These are phyloP conservation scores for Alternaria rosae DNA, from an alignment of 2,329 filamentous ascomycete species.

Conservation along the genomic window DNA sequence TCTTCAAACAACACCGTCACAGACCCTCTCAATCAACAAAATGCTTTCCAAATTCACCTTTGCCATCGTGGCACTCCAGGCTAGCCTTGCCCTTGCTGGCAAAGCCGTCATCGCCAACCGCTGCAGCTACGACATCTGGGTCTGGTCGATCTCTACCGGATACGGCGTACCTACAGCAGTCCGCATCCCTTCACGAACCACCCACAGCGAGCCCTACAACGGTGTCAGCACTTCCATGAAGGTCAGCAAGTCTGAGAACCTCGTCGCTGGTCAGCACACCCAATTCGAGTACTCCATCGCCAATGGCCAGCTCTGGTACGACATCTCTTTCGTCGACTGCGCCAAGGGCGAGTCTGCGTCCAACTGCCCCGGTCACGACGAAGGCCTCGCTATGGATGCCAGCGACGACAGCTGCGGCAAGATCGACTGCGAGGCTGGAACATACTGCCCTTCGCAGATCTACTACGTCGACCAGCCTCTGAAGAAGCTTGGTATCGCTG, in stretches of 20 bases:
- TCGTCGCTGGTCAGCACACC: constrained; percentile 29
- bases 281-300: constrained; percentile 39
- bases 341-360: constrained; percentile 28
- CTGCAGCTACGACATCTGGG: constrained; percentile 37
- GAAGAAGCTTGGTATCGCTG: constrained; percentile 29
- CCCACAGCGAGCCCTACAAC: constrained; percentile 29
- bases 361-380: constrained; percentile 32
- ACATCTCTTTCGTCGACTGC: constrained; percentile 41
- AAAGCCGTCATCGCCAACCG: constrained; percentile 36
- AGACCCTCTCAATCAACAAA: constrained; percentile 4
- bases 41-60: constrained; percentile 31
- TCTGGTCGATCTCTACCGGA: constrained; percentile 30
- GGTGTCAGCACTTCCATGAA: constrained; percentile 31
- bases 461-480: constrained; percentile 36
- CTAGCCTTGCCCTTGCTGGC: constrained; percentile 26
- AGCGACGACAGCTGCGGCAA: constrained; percentile 21
- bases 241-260: constrained; percentile 33
- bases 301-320: constrained; percentile 31
- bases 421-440: constrained; percentile 23
- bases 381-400: constrained; percentile 29
- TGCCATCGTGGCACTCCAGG: constrained; percentile 26
- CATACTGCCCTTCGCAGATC: constrained; percentile 33
- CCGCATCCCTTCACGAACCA: constrained; percentile 24
- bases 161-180: constrained; percentile 13
- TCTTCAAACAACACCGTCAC: background rate